phyloP scores from a whole-genome alignment of 768 basidiomycete genomes.

The Hericium erinaceus region DNA sequence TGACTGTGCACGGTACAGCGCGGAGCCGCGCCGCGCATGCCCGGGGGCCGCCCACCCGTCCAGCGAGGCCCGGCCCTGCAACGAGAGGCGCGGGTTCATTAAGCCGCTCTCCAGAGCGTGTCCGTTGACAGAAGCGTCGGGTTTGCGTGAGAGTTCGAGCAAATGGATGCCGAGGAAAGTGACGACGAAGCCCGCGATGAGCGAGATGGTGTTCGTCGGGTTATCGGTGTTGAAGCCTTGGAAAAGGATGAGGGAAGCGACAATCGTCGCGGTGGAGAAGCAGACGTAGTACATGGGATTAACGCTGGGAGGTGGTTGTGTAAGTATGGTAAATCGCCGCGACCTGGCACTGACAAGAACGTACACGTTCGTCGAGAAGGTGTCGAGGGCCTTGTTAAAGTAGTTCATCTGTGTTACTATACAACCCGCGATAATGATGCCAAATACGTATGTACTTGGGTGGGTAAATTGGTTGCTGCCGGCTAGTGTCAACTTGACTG shows the following conservation, averaged over 20 bases:
- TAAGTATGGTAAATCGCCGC: background rate
- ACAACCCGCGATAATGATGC: slow-evolving; percentile 67
- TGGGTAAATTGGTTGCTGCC: slow-evolving; percentile 95
- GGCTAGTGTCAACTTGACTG: slow-evolving; percentile 85
- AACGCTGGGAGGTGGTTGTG: slow-evolving; percentile 42
- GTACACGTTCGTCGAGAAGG: slow-evolving; percentile 95
- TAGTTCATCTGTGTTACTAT: slow-evolving; percentile 94
- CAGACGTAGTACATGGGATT: slow-evolving; percentile 98
- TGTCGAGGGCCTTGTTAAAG: slow-evolving; percentile 97
- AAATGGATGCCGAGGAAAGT: slow-evolving; percentile 98
- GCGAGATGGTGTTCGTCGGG: slow-evolving; percentile 73
- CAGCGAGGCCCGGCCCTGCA: slow-evolving; percentile 72
- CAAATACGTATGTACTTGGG: slow-evolving; percentile 95
- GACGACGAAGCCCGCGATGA: slow-evolving; percentile 82
- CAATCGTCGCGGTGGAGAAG: slow-evolving; percentile 87
- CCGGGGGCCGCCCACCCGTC: slow-evolving; percentile 56
- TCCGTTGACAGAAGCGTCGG: slow-evolving; percentile 33
- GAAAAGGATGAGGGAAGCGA: slow-evolving; percentile 94
- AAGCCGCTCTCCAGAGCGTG: slow-evolving; percentile 58
- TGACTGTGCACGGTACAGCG: slow-evolving; percentile 52
- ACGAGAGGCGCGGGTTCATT: slow-evolving; percentile 70
- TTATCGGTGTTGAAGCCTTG: slow-evolving; percentile 92
- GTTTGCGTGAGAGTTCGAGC: slow-evolving; percentile 67
- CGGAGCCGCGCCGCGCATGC: slow-evolving; percentile 49
- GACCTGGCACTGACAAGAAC: slow-evolving; percentile 22